Conservation (phyloP, 257 asterid genomes). For the Datura wrightii region DNA sequence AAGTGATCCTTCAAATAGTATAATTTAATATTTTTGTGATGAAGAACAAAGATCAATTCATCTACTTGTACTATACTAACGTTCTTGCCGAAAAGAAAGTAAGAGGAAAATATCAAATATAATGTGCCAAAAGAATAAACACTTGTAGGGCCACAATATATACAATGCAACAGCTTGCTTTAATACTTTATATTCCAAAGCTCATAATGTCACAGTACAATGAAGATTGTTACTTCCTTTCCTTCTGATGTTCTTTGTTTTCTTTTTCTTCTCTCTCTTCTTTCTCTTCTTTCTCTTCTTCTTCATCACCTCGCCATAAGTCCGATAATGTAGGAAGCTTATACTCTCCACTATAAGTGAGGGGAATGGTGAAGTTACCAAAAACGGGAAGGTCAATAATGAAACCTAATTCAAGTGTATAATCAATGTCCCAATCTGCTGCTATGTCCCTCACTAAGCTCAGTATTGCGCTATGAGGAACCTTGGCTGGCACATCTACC, state of each 20-base stretch:
- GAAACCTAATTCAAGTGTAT: constrained; percentile 54
- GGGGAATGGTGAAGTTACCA: constrained; percentile 68
- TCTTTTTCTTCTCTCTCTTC: neutral
- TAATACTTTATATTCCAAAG: neutral
- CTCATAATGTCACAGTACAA: neutral
- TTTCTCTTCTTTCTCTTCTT: neutral
- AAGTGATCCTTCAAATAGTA: too few species aligned
- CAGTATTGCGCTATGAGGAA: constrained; percentile 62
- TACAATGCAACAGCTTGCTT: neutral
- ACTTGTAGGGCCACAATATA: neutral
- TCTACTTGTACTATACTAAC: too few species aligned
- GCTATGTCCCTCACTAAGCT: constrained; percentile 72
- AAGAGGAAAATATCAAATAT: neutral
- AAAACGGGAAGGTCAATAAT: constrained; percentile 69
- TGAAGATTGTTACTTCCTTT: neutral
- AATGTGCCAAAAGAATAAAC: neutral
- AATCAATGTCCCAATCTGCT: constrained; percentile 81
- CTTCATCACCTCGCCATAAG: constrained; percentile 32
- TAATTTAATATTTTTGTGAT: too few species aligned
- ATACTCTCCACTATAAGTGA: constrained; percentile 64
- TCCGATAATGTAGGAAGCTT: constrained; percentile 71
- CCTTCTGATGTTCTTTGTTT: too few species aligned
- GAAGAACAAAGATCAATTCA: too few species aligned
- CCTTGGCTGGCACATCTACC: constrained; percentile 59
- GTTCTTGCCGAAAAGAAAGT: neutral